Conservation (phyloP, 129 eudicot species). For the Smallanthus sonchifolius region DNA sequence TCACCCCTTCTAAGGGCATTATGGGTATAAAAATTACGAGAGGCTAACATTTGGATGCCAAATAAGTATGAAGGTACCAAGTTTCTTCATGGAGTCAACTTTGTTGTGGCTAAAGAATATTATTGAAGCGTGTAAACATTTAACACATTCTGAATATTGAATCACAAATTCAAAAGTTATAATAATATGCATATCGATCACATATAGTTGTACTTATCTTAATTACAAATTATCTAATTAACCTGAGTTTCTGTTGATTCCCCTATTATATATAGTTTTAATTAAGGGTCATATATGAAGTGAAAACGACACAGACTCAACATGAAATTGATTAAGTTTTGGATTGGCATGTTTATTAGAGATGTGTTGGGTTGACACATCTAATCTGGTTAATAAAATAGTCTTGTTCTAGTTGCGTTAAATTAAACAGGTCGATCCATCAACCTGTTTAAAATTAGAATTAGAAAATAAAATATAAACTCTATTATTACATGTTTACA, state of each 20-base stretch:
- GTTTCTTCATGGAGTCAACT: slow-evolving; percentile 25
- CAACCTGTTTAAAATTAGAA: too few relatives aligned
- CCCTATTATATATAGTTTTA: too few relatives aligned
- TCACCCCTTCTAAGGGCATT: slow-evolving; percentile 10
- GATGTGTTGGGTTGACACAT: too few relatives aligned
- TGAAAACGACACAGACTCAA: too few relatives aligned
- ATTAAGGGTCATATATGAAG: not conserved
- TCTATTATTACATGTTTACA: too few relatives aligned
- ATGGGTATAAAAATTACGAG: not conserved
- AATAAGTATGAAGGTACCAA: slow-evolving; percentile 37
- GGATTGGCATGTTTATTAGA: too few relatives aligned
- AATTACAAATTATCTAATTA: not conserved
- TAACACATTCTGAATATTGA: not conserved
- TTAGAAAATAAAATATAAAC: too few relatives aligned
- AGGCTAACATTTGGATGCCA: not conserved
- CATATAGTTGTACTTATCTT: not conserved
- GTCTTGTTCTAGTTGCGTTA: too few relatives aligned
- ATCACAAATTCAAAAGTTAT: not conserved
- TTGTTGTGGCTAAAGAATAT: not conserved
- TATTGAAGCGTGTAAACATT: slow-evolving; percentile 15
- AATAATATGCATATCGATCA: not conserved
- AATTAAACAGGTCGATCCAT: too few relatives aligned
- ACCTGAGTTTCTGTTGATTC: not conserved
- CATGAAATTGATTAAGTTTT: not conserved
- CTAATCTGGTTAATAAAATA: too few relatives aligned